A percentile compares a stretch with the other conserved stretches of the same genome.
Evolutionary conservation across 345 rosid species (phyloP).

Genomic region (Camelina neglecta): DNA sequence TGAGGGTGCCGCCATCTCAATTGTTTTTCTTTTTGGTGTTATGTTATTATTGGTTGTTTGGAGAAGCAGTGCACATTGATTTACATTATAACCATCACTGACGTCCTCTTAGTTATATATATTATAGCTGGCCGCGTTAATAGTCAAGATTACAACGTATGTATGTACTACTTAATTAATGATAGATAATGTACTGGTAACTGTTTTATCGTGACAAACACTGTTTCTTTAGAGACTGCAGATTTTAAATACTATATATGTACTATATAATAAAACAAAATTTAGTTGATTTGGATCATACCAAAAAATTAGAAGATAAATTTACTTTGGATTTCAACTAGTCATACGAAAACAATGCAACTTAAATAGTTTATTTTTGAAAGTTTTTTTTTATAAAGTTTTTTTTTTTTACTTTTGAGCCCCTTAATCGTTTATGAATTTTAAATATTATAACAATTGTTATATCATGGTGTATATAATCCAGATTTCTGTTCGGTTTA

Average conservation of each 20-base stretch:
- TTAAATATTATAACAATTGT: no score
- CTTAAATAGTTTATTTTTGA: no score
- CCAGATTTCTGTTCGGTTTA: no score
- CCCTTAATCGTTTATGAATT: no score
- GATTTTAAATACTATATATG: neutral
- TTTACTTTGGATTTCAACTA: neutral
- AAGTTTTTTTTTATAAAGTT: no score
- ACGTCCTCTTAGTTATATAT: neutral
- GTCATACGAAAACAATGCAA: no score
- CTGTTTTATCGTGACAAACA: neutral
- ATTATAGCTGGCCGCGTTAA: conserved; percentile 17
- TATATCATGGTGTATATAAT: no score
- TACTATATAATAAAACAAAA: neutral
- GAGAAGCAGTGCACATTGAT: conserved; percentile 14
- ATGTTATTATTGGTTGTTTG: neutral
- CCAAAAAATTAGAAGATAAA: no score
- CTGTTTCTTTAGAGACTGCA: neutral
- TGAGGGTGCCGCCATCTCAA: neutral
- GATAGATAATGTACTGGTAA: conserved; percentile 5
- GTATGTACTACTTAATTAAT: neutral
- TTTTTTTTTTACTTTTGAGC: no score
- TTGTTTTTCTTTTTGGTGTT: neutral
- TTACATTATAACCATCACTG: neutral
- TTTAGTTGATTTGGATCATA: no score
- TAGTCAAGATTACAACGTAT: neutral